phyloP scores from a whole-genome alignment of 805 yeast species.

The Lipomyces mesembrius region DNA sequence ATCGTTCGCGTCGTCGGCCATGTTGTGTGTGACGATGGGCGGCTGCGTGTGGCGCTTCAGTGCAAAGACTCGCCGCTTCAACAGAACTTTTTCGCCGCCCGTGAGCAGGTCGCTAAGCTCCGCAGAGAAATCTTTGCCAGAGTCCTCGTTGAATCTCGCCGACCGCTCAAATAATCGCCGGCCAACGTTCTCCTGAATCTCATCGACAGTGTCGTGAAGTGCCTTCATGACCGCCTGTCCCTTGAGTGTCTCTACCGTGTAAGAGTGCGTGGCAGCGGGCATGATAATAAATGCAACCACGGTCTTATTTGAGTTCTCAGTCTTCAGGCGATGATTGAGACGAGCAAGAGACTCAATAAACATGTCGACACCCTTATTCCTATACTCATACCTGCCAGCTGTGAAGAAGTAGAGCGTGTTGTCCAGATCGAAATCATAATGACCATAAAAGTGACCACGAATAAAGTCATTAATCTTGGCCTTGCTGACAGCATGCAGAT shows the following conservation, averaged over 20 bases:
- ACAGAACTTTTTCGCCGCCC: conserved; percentile 83
- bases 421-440: conserved; percentile 90
- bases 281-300: conserved; percentile 96
- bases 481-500: conserved; percentile 88
- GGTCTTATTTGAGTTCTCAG: conserved; percentile 80
- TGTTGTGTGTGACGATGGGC: conserved; percentile 95
- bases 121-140: conserved; percentile 66
- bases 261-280: conserved; percentile 95
- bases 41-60: conserved; percentile 87
- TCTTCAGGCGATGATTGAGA: conserved; percentile 83
- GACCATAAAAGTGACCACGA: conserved; percentile 96
- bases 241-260: conserved; percentile 91
- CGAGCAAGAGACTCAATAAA: conserved; percentile 92
- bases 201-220: conserved; percentile 83
- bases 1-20: conserved; percentile 89
- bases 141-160: conserved; percentile 59
- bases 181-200: conserved; percentile 85
- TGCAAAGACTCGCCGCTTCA: conserved; percentile 92
- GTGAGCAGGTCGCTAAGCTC: conserved; percentile 80
- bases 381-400: conserved; percentile 95
- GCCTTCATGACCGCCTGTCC: conserved; percentile 96
- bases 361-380: conserved; percentile 96
- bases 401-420: conserved; percentile 93
- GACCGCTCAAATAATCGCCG: conserved; percentile 89
- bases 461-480: conserved; percentile 92